phyloP scores from a whole-genome alignment of 768 basidiomycete genomes.

The Tricholomella constricta region DNA sequence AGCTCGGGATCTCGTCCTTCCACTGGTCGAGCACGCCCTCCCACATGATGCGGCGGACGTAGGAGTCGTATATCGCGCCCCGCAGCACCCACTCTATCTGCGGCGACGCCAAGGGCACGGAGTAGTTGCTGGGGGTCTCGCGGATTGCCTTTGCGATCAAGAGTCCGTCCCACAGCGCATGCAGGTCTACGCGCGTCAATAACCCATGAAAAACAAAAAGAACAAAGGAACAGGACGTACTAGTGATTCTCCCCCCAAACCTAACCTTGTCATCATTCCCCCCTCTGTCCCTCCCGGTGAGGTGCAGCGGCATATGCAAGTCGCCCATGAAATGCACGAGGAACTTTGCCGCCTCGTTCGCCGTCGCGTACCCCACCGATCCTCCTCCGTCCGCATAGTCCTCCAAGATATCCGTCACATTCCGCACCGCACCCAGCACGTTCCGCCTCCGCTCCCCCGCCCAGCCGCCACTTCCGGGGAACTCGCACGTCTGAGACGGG shows the following conservation, averaged over 20 bases:
- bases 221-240: slow-evolving; percentile 49
- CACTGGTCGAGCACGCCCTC: slow-evolving; percentile 80
- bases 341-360: slow-evolving; percentile 87
- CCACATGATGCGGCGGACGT: slow-evolving; percentile 83
- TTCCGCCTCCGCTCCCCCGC: slow-evolving; percentile 54
- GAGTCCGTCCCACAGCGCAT: slow-evolving; percentile 84
- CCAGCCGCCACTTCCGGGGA: slow-evolving; percentile 80
- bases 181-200: slow-evolving; percentile 55
- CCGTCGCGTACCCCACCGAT: slow-evolving; percentile 30
- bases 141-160: slow-evolving; percentile 85
- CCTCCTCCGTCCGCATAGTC: slow-evolving; percentile 43
- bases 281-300: slow-evolving; percentile 85
- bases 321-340: slow-evolving; percentile 93
- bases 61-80: slow-evolving; percentile 85
- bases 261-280: slow-evolving; percentile 80
- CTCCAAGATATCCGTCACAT: slow-evolving; percentile 66
- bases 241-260: slow-evolving; percentile 72
- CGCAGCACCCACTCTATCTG: slow-evolving; percentile 68
- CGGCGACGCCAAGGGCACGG: slow-evolving; percentile 64
- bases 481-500: slow-evolving; percentile 74
- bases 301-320: slow-evolving; percentile 91
- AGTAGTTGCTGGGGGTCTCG: slow-evolving; percentile 74
- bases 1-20: slow-evolving; percentile 55
- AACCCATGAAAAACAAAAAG: too few species aligned
- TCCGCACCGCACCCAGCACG: slow-evolving; percentile 76